Evolutionary conservation across 768 basidiomycete species (phyloP), one percentile per base, ranked within the genome.

Genomic region (Amanita fuliginea): DNA sequence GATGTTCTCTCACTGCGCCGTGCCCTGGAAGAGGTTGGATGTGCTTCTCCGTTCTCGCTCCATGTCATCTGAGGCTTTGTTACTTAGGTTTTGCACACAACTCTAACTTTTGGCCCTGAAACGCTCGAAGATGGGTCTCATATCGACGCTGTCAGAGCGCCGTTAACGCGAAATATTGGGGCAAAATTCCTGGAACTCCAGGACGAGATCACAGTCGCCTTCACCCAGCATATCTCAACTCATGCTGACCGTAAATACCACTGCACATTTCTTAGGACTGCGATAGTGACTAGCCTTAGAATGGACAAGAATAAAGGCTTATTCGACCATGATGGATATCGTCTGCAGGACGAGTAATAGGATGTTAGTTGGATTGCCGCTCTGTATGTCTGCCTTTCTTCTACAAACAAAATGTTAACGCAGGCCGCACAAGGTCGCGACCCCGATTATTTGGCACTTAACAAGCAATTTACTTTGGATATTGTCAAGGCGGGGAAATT

Each of bases 1-100:
- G 64, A 73, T 16, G 65, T 65, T 24, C 60, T 77, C 3, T 75
- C 74, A 28, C 64, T 70, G 46, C 53, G 57, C 51, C 65, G 67
- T 16, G 68, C 68, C 3, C 62, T 68, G 41, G 55, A 60, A 46
- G 70, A 45, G 30, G 44, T 45, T 41, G 24, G 21, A 21, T 4
- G 39, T 13, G 2, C 19, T 1, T 45, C 19, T 14, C 26, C 14
- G 10, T 14, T 6, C 30, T 30, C 11, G 2, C 18, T 18, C 10
- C 1, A 6, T 30, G 19, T 16, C 18, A 11, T 16, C 44, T 19
- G n/a, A 45, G n/a, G 32, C 19, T 19, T 14, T 30, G 11, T 37
- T 33, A 42, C 18, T n/a, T 47, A 67, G 63, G 50, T 55, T 19
- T 46, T 68, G 26, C 66, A 70, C 53, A 53, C 62, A 14, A 58